Conservation (phyloP, 352 stramenopile genomes). For the Phytophthora citricola region DNA sequence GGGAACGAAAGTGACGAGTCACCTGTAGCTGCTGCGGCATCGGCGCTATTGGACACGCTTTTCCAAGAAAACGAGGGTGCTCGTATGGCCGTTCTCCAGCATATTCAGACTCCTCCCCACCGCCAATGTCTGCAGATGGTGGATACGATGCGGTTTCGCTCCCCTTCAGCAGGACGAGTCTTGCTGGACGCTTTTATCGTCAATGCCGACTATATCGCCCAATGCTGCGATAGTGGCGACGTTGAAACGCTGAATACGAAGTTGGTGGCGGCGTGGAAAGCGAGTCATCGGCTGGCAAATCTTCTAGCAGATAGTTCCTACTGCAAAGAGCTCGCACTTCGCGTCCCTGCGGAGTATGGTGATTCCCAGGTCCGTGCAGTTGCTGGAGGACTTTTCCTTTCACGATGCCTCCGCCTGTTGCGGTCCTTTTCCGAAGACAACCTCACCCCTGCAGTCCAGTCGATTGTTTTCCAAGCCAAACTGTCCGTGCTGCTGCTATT, state of each 20-base stretch:
- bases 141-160: conserved; percentile 23
- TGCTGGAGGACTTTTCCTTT: conserved; percentile 65
- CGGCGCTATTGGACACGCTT: conserved; percentile 62
- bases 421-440: conserved; percentile 8
- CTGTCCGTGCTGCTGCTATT: conserved; percentile 59
- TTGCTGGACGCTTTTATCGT: conserved; percentile 59
- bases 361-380: conserved; percentile 56
- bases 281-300: conserved; percentile 58
- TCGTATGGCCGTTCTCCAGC: conserved; percentile 76
- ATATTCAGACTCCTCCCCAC: conserved; percentile 61
- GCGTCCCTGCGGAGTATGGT: conserved; percentile 60
- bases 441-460: conserved; percentile 25
- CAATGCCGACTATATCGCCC: conserved; percentile 54
- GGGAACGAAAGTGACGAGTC: conserved; percentile 60
- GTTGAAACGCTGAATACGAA: conserved; percentile 33
- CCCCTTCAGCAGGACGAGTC: conserved; percentile 48
- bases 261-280: conserved; percentile 66
- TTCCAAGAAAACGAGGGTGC: conserved; percentile 72
- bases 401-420: conserved; percentile 61
- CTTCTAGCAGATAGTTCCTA: conserved; percentile 59
- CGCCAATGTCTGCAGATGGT: conserved; percentile 13
- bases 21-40: conserved; percentile 61
- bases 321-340: conserved; percentile 75
- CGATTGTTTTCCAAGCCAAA: conserved; percentile 61
- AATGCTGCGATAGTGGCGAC: conserved; percentile 16